A percentile compares a stretch with the other conserved stretches of the same genome.
phyloP scores from a whole-genome alignment of 345 rosid species.

The Eucalyptus erythrocorys region DNA sequence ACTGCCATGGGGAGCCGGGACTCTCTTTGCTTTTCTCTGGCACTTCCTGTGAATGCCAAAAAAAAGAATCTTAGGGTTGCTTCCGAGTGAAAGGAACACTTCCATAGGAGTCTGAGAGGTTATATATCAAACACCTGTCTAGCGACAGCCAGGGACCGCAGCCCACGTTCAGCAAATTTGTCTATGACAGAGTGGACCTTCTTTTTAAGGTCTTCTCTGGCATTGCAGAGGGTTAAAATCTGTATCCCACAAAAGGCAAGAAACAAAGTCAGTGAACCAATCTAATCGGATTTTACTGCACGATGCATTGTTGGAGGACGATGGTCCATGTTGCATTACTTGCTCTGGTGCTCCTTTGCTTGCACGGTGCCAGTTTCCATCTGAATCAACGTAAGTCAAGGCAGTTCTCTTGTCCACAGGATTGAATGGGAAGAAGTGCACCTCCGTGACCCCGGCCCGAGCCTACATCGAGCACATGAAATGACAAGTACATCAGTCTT shows the following conservation, averaged over 20 bases:
- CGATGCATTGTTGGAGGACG: background rate
- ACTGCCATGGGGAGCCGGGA: slow-evolving; percentile 20
- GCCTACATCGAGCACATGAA: slow-evolving; percentile 25
- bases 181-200: slow-evolving; percentile 50
- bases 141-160: slow-evolving; percentile 67
- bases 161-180: slow-evolving; percentile 74
- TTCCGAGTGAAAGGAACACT: background rate
- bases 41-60: slow-evolving; percentile 2
- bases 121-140: slow-evolving; percentile 53
- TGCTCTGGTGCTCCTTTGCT: slow-evolving; percentile 98
- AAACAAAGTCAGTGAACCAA: background rate
- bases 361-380: slow-evolving; percentile 68
- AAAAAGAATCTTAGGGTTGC: background rate
- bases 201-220: slow-evolving; percentile 46
- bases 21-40: slow-evolving; percentile 24
- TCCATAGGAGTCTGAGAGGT: background rate
- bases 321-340: slow-evolving; percentile 11
- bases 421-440: slow-evolving; percentile 76
- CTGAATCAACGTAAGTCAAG: slow-evolving; percentile 51
- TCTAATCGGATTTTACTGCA: background rate
- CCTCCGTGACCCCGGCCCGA: slow-evolving; percentile 60
- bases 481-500: background rate
- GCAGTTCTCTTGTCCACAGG: slow-evolving; percentile 88
- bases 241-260: background rate
- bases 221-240: slow-evolving; percentile 51